Evolutionary conservation across 306 rosid genomes (phyloP).

Genomic region (Cicer chorassanicum): DNA sequence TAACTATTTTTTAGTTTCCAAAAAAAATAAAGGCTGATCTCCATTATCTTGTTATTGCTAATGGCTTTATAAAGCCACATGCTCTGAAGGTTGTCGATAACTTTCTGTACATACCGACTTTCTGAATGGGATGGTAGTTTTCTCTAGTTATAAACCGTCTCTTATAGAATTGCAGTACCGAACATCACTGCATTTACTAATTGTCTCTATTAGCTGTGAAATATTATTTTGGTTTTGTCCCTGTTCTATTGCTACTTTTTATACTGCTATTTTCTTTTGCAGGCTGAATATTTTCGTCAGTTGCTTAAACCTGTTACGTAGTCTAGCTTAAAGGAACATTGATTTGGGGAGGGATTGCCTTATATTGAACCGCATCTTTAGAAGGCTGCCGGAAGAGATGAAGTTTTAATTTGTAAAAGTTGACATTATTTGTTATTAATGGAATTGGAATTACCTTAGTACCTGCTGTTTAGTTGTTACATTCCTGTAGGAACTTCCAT

Average conservation of each 20-base stretch:
- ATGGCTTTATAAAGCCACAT: slow-evolving; percentile 23
- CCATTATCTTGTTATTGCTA: not conserved
- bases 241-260: slow-evolving; percentile 14
- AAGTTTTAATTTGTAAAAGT: slow-evolving; percentile 57
- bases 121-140: slow-evolving; percentile 6
- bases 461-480: slow-evolving; percentile 50
- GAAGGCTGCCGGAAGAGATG: slow-evolving; percentile 53
- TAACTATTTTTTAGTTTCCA: not conserved
- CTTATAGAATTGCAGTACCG: slow-evolving; percentile 15
- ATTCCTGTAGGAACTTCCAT: slow-evolving; percentile 52
- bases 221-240: not conserved
- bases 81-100: slow-evolving; percentile 11
- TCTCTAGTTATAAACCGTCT: not conserved
- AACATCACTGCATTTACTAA: slow-evolving; percentile 15
- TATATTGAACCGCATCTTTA: slow-evolving; percentile 54
- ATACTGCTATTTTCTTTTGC: slow-evolving; percentile 46
- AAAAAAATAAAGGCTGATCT: not conserved
- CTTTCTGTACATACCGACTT: slow-evolving; percentile 15
- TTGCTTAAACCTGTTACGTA: slow-evolving; percentile 99
- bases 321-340: slow-evolving; percentile 52
- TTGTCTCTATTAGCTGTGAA: slow-evolving; percentile 21
- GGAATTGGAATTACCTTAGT: slow-evolving; percentile 57
- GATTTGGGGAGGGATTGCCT: slow-evolving; percentile 59
- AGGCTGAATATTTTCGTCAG: slow-evolving; percentile 98
- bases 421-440: slow-evolving; percentile 50